These are phyloP conservation scores for Canavalia gladiata DNA, from an alignment of 306 rosid genomes.

Conservation along the genomic window DNA sequence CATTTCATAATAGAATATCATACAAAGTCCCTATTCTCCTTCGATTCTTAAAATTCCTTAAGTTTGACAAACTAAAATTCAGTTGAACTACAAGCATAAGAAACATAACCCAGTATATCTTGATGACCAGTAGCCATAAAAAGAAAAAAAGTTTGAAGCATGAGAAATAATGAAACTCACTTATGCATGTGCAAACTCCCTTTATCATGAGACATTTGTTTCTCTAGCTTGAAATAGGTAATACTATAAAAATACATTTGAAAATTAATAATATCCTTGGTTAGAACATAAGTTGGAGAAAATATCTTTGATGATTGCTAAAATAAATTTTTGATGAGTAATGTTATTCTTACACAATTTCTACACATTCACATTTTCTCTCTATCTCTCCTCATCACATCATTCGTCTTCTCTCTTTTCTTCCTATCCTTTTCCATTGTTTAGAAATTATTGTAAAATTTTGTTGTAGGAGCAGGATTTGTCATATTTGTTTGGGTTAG, in stretches of 20 bases:
- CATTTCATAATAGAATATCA: too few relatives aligned
- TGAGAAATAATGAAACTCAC: neutral
- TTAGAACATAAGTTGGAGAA: neutral
- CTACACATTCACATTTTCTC: too few relatives aligned
- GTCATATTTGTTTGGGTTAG: neutral
- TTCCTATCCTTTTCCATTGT: too few relatives aligned
- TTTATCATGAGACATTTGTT: neutral
- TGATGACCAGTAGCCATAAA: neutral
- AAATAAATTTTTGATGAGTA: too few relatives aligned
- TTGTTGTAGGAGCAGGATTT: too few relatives aligned
- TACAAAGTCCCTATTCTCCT: too few relatives aligned
- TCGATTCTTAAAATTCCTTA: too few relatives aligned
- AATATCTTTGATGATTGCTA: neutral
- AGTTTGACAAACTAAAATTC: neutral
- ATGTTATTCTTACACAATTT: too few relatives aligned
- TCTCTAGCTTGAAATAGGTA: neutral
- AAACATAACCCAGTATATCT: neutral
- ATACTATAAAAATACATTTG: neutral
- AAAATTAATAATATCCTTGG: neutral
- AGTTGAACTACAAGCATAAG: neutral
- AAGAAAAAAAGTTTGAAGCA: neutral
- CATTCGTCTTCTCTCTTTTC: too few relatives aligned
- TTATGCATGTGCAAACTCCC: conserved; percentile 5
- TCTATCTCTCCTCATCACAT: too few relatives aligned
- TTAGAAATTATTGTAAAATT: too few relatives aligned